Evolutionary conservation across 371 early-diverging fungal species (phyloP).

Genomic region (Synchytrium microbalum): DNA sequence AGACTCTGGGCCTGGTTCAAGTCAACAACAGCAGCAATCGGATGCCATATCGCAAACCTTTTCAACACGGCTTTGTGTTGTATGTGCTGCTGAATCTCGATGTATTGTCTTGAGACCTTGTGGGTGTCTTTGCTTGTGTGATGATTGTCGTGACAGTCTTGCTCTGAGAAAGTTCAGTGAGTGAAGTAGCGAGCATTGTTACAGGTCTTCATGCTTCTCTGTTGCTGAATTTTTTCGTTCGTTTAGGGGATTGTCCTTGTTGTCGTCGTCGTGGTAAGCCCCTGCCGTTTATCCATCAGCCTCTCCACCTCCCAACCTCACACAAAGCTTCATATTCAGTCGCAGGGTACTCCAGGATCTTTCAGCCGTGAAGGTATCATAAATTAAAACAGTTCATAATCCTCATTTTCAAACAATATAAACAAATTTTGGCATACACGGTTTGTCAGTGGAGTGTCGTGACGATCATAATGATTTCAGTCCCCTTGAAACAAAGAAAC

Average conservation of each 20-base stretch:
- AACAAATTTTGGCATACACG: too few species aligned
- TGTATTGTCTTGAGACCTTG: slow-evolving; percentile 12
- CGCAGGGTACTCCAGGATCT: too few species aligned
- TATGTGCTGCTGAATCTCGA: slow-evolving; percentile 8
- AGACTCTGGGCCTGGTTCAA: not conserved
- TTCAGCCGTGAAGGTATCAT: too few species aligned
- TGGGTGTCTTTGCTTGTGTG: slow-evolving; percentile 12
- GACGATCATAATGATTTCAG: too few species aligned
- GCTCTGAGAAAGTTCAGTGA: slow-evolving; percentile 8
- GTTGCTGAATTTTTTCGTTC: not conserved
- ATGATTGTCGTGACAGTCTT: slow-evolving; percentile 11
- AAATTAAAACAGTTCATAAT: too few species aligned
- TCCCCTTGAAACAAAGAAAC: too few species aligned
- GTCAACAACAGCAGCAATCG: not conserved
- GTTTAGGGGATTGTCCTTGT: slow-evolving; percentile 1
- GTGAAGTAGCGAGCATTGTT: slow-evolving; percentile 6
- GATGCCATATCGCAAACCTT: not conserved
- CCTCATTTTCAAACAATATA: too few species aligned
- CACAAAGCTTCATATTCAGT: too few species aligned
- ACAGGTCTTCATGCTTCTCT: not conserved
- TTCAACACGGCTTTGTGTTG: slow-evolving; percentile 9
- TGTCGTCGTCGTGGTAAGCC: too few species aligned
- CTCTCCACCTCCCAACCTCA: too few species aligned
- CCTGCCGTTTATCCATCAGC: too few species aligned
- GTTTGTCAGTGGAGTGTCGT: too few species aligned